Evolutionary conservation across 2,329 filamentous ascomycete species (phyloP).

Genomic region (Amylocarpus encephaloides): DNA sequence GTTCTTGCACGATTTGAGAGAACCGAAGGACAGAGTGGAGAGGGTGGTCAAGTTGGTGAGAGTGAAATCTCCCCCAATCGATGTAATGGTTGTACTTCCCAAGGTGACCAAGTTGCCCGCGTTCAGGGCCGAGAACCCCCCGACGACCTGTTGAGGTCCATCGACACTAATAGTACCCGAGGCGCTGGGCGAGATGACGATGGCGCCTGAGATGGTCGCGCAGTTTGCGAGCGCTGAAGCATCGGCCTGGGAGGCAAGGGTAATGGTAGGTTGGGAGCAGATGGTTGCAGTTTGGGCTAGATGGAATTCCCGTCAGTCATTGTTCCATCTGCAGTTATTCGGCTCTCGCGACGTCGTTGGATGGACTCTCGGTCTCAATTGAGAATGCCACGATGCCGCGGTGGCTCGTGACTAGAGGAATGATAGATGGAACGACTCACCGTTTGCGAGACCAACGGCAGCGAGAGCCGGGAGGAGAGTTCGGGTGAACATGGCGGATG

Average conservation of each 20-base stretch:
- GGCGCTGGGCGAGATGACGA: constrained; percentile 31
- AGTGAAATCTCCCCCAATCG: constrained; percentile 64
- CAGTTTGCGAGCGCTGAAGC: constrained; percentile 25
- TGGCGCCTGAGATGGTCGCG: constrained; percentile 28
- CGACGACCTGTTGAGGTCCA: constrained; percentile 50
- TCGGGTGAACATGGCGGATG: constrained; percentile 23
- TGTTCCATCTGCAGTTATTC: neutral
- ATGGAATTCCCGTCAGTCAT: neutral
- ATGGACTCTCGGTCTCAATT: no score
- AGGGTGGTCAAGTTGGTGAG: constrained; percentile 65
- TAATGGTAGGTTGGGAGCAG: constrained; percentile 28
- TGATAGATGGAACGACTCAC: constrained; percentile 19
- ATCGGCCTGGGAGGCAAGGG: constrained; percentile 29
- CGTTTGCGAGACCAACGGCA: constrained; percentile 19
- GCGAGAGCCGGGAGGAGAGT: constrained; percentile 21
- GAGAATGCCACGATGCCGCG: no score
- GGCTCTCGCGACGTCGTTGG: neutral
- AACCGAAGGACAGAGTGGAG: constrained; percentile 57
- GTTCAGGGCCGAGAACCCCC: constrained; percentile 54
- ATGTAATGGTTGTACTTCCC: constrained; percentile 51
- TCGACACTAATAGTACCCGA: constrained; percentile 47
- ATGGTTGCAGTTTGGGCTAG: constrained; percentile 13
- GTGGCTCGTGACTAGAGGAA: neutral
- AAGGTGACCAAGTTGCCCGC: constrained; percentile 58
- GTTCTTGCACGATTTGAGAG: constrained; percentile 56